A percentile compares a stretch with the other conserved stretches of the same genome.
phyloP scores from a whole-genome alignment of 2,329 filamentous ascomycete species.

The Colletotrichum sansevieriae region DNA sequence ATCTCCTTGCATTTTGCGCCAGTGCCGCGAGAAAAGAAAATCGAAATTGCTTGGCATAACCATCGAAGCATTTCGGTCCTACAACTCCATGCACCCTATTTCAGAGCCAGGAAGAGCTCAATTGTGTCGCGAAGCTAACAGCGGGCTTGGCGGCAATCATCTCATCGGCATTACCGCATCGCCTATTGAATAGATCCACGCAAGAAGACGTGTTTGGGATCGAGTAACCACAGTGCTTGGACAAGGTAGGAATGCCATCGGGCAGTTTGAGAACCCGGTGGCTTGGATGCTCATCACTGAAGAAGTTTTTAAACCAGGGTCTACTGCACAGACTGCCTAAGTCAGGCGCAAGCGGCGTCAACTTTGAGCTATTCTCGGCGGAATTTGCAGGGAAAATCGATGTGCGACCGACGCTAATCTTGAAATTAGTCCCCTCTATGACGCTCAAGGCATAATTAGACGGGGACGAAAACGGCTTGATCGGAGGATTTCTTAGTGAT shows the following conservation, averaged over 20 bases:
- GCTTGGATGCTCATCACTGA: background rate
- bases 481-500: background rate
- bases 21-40: too few relatives aligned
- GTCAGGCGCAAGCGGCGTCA: constrained; percentile 25
- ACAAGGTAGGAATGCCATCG: background rate
- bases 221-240: too few relatives aligned
- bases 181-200: too few relatives aligned
- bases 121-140: too few relatives aligned
- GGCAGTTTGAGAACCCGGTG: background rate
- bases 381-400: constrained; percentile 5
- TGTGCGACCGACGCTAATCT: constrained; percentile 19
- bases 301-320: background rate
- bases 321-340: background rate
- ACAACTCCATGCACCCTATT: too few relatives aligned
- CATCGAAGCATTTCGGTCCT: too few relatives aligned
- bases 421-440: constrained; percentile 5
- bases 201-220: too few relatives aligned
- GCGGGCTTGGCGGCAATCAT: too few relatives aligned
- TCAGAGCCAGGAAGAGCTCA: too few relatives aligned
- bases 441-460: constrained; percentile 16
- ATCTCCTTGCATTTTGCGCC: too few relatives aligned
- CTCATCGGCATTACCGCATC: too few relatives aligned
- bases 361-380: constrained; percentile 3
- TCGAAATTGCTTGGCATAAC: too few relatives aligned
- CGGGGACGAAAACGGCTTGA: constrained; percentile 5